Conservation (phyloP, 768 basidiomycete species). For the Boletus speciosus region DNA sequence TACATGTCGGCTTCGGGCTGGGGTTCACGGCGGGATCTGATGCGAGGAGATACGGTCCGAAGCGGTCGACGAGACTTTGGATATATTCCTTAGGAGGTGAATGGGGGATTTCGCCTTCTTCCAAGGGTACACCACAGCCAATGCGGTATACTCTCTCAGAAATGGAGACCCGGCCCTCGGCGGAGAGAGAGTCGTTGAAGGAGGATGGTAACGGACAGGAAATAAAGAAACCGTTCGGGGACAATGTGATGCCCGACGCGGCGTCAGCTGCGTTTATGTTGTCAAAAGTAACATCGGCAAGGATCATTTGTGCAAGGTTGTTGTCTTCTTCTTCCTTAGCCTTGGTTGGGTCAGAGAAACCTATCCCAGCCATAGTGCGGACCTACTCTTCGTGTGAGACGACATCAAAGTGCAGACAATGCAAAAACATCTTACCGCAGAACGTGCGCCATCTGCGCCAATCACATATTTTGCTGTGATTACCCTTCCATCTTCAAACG, state of each 20-base stretch:
- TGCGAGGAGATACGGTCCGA: constrained; percentile 34
- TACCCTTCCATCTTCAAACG: constrained; percentile 43
- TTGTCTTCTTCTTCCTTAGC: constrained; percentile 20
- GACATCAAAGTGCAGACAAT: background rate
- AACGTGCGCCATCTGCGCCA: constrained; percentile 50
- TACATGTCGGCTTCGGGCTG: constrained; percentile 26
- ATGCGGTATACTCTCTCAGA: constrained; percentile 36
- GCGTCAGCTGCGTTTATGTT: background rate
- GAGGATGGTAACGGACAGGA: constrained; percentile 34
- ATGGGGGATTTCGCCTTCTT: constrained; percentile 34
- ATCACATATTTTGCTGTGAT: constrained; percentile 45
- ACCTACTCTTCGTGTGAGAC: constrained; percentile 30
- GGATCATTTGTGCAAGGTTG: constrained; percentile 37
- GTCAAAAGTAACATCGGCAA: constrained; percentile 46
- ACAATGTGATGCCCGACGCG: background rate
- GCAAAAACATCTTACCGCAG: constrained; percentile 33
- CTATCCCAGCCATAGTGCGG: constrained; percentile 39
- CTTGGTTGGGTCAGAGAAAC: constrained; percentile 41
- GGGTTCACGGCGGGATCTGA: constrained; percentile 35
- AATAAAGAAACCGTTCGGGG: constrained; percentile 34
- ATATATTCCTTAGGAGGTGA: constrained; percentile 40
- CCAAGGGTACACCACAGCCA: constrained; percentile 36
- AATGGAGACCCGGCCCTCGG: constrained; percentile 2
- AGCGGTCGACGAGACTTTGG: constrained; percentile 41
- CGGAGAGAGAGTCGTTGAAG: constrained; percentile 19